These are phyloP conservation scores for Aspergillus cejpii DNA, from an alignment of 2,329 filamentous ascomycete genomes.

Conservation along the genomic window DNA sequence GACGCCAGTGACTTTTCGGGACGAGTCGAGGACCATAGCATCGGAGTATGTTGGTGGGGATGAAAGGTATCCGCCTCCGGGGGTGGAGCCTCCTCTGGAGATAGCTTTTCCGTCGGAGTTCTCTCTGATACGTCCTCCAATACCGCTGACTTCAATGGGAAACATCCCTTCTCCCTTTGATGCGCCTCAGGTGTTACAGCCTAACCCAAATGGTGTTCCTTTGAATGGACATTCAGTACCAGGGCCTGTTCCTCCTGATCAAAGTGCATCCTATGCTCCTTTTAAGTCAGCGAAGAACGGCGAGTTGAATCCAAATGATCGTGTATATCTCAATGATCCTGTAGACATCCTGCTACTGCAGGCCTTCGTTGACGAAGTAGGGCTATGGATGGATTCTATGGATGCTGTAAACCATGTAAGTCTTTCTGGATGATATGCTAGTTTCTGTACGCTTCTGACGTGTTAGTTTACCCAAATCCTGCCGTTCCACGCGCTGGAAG, in stretches of 20 bases:
- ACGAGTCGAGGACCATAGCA: conserved; percentile 84
- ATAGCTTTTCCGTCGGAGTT: conserved; percentile 4
- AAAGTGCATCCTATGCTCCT: conserved; percentile 30
- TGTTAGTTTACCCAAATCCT: conserved; percentile 66
- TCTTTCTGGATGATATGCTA: conserved; percentile 1
- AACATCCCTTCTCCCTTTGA: conserved; percentile 48
- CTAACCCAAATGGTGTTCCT: conserved; percentile 16
- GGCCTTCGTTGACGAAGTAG: conserved; percentile 84
- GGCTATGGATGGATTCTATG: conserved; percentile 89
- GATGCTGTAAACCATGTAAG: conserved; percentile 69
- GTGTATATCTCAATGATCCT: conserved; percentile 62
- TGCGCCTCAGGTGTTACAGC: conserved; percentile 31
- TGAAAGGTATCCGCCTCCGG: conserved; percentile 60
- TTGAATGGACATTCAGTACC: conserved; percentile 24
- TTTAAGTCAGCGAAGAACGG: conserved; percentile 35
- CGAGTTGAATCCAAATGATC: conserved; percentile 40
- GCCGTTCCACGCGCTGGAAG: conserved; percentile 73
- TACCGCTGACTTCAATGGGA: conserved; percentile 43
- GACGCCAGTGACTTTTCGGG: conserved; percentile 70
- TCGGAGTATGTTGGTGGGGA: conserved; percentile 80
- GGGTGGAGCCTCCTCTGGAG: conserved; percentile 32
- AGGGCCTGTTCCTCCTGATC: conserved; percentile 23
- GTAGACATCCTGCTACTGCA: conserved; percentile 88
- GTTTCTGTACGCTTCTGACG: conserved; percentile 8
- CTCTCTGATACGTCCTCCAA: conserved; percentile 16